phyloP scores from a whole-genome alignment of 2,329 filamentous ascomycete genomes.

The Zopfia rhizophila region DNA sequence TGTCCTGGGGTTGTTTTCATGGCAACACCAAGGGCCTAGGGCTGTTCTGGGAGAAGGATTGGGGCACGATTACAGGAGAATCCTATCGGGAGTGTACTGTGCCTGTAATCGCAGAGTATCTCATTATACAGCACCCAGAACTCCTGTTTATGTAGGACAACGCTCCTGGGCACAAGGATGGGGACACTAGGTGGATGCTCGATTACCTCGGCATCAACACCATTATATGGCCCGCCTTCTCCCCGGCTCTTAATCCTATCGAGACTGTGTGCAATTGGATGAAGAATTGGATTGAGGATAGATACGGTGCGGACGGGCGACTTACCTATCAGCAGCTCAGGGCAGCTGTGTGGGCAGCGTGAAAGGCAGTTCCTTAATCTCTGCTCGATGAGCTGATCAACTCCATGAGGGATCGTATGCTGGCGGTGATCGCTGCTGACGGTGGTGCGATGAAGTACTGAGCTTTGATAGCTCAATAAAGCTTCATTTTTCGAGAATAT shows the following conservation, averaged over 20 bases:
- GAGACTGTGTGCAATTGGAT: constrained; percentile 16
- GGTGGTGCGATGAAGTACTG: too few species aligned
- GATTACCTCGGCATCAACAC: neutral
- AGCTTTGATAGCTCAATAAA: too few species aligned
- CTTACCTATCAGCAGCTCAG: constrained; percentile 4
- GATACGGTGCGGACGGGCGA: neutral
- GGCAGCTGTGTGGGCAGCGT: constrained; percentile 1
- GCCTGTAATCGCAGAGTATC: constrained; percentile 19
- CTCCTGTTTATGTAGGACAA: constrained; percentile 21
- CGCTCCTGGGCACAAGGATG: constrained; percentile 5
- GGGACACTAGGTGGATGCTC: constrained; percentile 1
- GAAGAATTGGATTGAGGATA: constrained; percentile 18
- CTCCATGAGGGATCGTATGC: too few species aligned
- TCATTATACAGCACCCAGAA: too few species aligned
- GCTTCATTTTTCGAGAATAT: too few species aligned
- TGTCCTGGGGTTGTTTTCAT: constrained; percentile 9
- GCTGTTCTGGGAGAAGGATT: constrained; percentile 24
- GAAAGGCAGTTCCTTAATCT: too few species aligned
- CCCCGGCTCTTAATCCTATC: constrained; percentile 19
- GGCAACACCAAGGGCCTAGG: constrained; percentile 9
- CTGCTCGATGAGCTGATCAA: too few species aligned
- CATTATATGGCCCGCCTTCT: constrained; percentile 17
- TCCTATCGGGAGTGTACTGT: constrained; percentile 16
- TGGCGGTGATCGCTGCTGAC: too few species aligned
- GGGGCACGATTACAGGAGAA: constrained; percentile 14